Evolutionary conservation across 441 rosid species (phyloP), one percentile per base, ranked within the genome.

Genomic region (Theobroma grandiflorum): DNA sequence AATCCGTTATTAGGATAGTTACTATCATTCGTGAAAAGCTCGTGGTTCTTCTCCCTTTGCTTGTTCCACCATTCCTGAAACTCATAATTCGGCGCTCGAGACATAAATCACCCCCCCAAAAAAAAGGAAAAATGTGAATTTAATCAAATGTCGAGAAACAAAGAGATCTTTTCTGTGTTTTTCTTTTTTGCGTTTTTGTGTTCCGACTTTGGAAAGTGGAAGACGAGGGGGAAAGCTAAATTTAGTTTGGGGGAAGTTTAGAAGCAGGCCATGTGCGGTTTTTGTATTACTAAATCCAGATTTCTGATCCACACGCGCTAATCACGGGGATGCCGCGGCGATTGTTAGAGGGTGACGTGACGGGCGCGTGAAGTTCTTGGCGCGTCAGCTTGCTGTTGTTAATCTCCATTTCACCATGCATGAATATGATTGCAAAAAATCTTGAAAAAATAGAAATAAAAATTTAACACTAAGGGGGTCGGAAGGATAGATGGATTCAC

Each of bases 41-140:
- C 84, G 52, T 78, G 75, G 80, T 78, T 76, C 65, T 76, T 82
- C 70, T 92, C 88, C 77, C 93, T 89, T 35, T 94, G 98, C 78
- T 93, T 89, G 90, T 92, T 95, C 99, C 99, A 95, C 96, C 99
- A 93, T 91, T 94, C 88, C 63, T 92, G 98, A 87, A 95, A 95
- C 89, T 94, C 99, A 64, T 85, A 81, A 87, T 94, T 94, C 76
- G 89, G 97, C 4, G 91, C 75, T 16, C 91, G 92, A 84, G 94
- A 90, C 98, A 94, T 94, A 50, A 75, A 79, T 70, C 78, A 74
- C 65, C 66, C 49, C 64, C 43, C 59, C 0, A 31, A 38, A 52
- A 64, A 63, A 6, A 8, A 43, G 26, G 65, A 37, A 53, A 14
- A 64, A 22, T n/a, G 55, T 12, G n/a, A 68, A 68, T 18, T 62